phyloP scores from a whole-genome alignment of 2,329 filamentous ascomycete species.

The Kalaharituber pfeilii region DNA sequence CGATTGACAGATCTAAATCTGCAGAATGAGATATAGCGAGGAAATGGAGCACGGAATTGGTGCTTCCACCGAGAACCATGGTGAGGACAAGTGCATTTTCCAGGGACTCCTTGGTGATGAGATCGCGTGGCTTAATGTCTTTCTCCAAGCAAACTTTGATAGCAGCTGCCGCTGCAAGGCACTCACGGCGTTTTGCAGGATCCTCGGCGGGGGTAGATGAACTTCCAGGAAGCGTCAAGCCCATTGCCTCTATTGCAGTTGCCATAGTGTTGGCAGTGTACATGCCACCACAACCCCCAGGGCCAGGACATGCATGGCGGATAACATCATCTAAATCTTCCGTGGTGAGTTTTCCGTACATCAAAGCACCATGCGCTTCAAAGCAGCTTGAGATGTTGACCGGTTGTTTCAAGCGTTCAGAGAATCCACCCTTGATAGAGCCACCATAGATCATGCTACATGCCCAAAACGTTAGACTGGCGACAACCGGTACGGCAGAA shows the following conservation, averaged over 20 bases:
- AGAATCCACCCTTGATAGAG: conserved; percentile 76
- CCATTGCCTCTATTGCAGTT: conserved; percentile 77
- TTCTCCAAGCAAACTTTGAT: conserved; percentile 66
- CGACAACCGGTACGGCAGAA: too few species aligned
- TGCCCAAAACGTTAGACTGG: too few species aligned
- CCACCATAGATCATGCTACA: conserved; percentile 86
- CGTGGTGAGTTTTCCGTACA: conserved; percentile 52
- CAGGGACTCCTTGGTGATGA: conserved; percentile 63
- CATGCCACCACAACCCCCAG: conserved; percentile 78
- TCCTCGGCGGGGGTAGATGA: conserved; percentile 66
- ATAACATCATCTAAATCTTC: conserved; percentile 46
- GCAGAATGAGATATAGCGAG: conserved; percentile 81
- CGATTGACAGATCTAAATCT: conserved; percentile 56
- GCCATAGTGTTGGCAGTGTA: conserved; percentile 93
- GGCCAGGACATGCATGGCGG: conserved; percentile 56
- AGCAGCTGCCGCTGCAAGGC: conserved; percentile 59
- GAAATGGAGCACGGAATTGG: conserved; percentile 76
- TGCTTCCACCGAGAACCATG: conserved; percentile 80
- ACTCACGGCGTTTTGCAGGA: conserved; percentile 73
- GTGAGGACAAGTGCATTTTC: conserved; percentile 81
- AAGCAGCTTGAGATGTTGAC: conserved; percentile 88
- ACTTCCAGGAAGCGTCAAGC: conserved; percentile 63
- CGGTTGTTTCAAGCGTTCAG: conserved; percentile 49
- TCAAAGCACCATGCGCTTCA: conserved; percentile 91
- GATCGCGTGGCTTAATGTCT: conserved; percentile 63